phyloP scores from a whole-genome alignment of 1,284 basidiomycete species.

The Sporisorium scitamineum region DNA sequence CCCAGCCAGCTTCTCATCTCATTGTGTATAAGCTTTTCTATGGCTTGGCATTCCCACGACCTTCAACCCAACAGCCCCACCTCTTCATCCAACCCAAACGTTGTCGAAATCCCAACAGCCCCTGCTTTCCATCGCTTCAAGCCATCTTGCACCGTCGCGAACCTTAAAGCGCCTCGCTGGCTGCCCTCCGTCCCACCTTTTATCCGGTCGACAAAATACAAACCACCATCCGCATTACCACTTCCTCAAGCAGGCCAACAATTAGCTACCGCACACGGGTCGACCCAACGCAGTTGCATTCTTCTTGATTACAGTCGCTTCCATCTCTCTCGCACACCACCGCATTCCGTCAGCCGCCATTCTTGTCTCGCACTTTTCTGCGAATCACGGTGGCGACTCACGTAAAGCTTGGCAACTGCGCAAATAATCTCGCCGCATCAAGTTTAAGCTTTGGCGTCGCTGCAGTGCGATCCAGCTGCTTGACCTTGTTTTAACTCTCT shows the following conservation, averaged over 20 bases:
- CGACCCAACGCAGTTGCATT: neutral
- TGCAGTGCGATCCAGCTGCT: conserved; percentile 1
- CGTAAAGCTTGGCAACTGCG: neutral
- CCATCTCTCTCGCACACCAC: neutral
- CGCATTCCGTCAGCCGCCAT: neutral
- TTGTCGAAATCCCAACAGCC: neutral
- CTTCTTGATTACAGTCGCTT: neutral
- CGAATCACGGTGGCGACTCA: neutral
- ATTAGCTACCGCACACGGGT: too few species aligned
- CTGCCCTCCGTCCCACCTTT: neutral
- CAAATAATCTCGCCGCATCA: neutral
- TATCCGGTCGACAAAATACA: neutral
- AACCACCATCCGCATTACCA: too few species aligned
- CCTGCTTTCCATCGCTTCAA: neutral
- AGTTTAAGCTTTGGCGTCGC: neutral
- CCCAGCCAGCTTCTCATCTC: neutral
- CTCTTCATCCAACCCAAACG: neutral
- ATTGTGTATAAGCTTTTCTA: neutral
- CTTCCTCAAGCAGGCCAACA: neutral
- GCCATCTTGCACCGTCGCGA: neutral
- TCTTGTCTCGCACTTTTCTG: neutral
- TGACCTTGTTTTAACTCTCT: neutral
- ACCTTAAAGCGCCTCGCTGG: neutral
- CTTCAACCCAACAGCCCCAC: neutral
- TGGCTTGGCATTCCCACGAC: conserved; percentile 1